phyloP scores from a whole-genome alignment of 306 rosid species.

The Comarum palustre region DNA sequence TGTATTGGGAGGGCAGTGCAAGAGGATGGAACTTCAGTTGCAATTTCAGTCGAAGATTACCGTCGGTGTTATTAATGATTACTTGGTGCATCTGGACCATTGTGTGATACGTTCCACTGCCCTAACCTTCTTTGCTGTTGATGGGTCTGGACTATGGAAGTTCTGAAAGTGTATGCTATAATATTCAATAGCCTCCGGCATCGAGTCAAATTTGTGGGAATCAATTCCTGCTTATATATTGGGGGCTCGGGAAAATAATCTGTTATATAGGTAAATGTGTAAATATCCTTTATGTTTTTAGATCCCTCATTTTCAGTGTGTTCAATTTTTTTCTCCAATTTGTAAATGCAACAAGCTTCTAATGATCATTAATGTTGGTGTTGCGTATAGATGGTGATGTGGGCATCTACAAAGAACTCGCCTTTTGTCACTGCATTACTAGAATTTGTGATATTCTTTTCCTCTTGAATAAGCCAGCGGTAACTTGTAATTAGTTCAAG shows the following conservation, averaged over 20 bases:
- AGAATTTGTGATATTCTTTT: background rate
- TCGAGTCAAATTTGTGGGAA: slow-evolving; percentile 45
- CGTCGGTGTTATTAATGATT: slow-evolving; percentile 7
- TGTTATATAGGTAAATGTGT: slow-evolving; percentile 73
- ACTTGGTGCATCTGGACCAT: slow-evolving; percentile 32
- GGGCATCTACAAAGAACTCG: slow-evolving; percentile 24
- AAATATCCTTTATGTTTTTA: slow-evolving; percentile 53
- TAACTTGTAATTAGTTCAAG: slow-evolving; percentile 37
- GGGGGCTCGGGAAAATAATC: slow-evolving; percentile 92
- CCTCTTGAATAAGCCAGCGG: background rate
- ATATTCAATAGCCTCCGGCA: slow-evolving; percentile 85
- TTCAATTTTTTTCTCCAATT: slow-evolving; percentile 37
- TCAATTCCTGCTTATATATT: slow-evolving; percentile 42
- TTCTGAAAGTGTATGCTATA: slow-evolving; percentile 53
- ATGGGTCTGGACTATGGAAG: slow-evolving; percentile 42
- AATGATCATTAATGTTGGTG: slow-evolving; percentile 37
- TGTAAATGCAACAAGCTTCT: slow-evolving; percentile 53
- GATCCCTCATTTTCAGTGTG: slow-evolving; percentile 48
- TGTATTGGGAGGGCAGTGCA: slow-evolving; percentile 19
- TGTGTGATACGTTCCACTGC: slow-evolving; percentile 30
- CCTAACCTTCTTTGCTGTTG: slow-evolving; percentile 35
- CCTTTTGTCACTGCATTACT: background rate
- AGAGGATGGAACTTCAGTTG: slow-evolving; percentile 30
- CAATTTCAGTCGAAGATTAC: background rate
- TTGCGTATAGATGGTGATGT: slow-evolving; percentile 31